Evolutionary conservation across 345 rosid genomes (phyloP).

Genomic region (Luvunga scandens): DNA sequence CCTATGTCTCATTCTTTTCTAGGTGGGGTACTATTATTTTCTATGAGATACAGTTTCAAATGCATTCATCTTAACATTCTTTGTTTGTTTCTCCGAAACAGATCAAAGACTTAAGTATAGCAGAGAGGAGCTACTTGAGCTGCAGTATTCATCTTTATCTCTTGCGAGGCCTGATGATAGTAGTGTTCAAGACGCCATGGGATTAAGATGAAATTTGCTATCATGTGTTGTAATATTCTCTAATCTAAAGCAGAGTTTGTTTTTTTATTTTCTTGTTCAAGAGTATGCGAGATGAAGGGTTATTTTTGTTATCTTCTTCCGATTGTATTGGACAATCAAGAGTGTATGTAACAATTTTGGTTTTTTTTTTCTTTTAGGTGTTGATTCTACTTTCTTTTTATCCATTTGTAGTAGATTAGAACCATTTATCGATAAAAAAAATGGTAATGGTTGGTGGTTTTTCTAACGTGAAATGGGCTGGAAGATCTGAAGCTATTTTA

Average conservation of each 20-base stretch:
- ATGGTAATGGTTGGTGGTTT: neutral
- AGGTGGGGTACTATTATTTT: slow-evolving; percentile 25
- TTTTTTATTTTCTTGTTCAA: too few species aligned
- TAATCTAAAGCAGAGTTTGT: neutral
- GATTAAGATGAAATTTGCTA: neutral
- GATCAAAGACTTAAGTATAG: slow-evolving; percentile 83
- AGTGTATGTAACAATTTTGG: too few species aligned
- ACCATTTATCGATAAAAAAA: neutral
- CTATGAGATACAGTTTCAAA: neutral
- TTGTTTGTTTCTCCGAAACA: slow-evolving; percentile 20
- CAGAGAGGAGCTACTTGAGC: slow-evolving; percentile 58
- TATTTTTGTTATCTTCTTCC: neutral
- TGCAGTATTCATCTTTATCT: slow-evolving; percentile 46
- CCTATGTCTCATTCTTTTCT: slow-evolving; percentile 35
- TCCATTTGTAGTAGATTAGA: neutral
- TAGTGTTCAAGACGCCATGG: neutral
- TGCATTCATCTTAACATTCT: neutral
- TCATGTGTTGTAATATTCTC: neutral
- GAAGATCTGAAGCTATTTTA: neutral
- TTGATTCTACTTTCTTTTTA: too few species aligned
- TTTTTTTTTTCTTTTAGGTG: too few species aligned
- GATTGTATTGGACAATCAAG: neutral
- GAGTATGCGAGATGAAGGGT: neutral
- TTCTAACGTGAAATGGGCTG: neutral
- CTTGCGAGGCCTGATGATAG: slow-evolving; percentile 8